phyloP scores from a whole-genome alignment of 768 basidiomycete species.

The Amylocystis lapponica region DNA sequence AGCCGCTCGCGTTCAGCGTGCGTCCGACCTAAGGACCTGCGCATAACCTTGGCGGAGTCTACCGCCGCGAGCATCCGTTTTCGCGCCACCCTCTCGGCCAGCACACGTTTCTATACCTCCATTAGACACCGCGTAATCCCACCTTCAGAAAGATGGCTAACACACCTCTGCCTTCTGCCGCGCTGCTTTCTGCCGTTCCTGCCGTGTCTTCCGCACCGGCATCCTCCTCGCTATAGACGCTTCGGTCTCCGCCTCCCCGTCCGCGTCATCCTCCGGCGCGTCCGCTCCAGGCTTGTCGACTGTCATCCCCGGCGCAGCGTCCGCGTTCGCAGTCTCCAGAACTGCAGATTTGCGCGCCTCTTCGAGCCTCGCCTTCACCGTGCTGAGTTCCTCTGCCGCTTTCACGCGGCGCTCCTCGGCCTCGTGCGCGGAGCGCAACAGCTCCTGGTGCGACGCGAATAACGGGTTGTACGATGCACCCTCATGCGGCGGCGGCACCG shows the following conservation, averaged over 20 bases:
- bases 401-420: slow-evolving; percentile 54
- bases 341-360: slow-evolving; percentile 33
- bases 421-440: slow-evolving; percentile 62
- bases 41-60: slow-evolving; percentile 46
- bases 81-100: slow-evolving; percentile 51
- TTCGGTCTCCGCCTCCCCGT: slow-evolving; percentile 24
- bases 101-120: slow-evolving; percentile 51
- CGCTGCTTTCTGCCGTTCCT: slow-evolving; percentile 65
- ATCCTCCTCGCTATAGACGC: slow-evolving; percentile 32
- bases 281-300: no score
- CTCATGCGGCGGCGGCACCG: slow-evolving; percentile 66
- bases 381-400: slow-evolving; percentile 47
- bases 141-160: not conserved
- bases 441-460: slow-evolving; percentile 61
- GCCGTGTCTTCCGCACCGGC: slow-evolving; percentile 50
- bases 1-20: slow-evolving; percentile 34
- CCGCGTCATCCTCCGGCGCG: slow-evolving; percentile 39
- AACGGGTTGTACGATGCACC: slow-evolving; percentile 91
- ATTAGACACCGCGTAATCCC: not conserved
- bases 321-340: slow-evolving; percentile 26
- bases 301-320: slow-evolving; percentile 59
- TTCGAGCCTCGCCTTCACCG: slow-evolving; percentile 51
- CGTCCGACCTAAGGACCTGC: slow-evolving; percentile 34
- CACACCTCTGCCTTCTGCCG: slow-evolving; percentile 59
- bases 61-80: slow-evolving; percentile 62